These are phyloP conservation scores for Raphanus sativus DNA, from an alignment of 345 rosid genomes.

Conservation along the genomic window DNA sequence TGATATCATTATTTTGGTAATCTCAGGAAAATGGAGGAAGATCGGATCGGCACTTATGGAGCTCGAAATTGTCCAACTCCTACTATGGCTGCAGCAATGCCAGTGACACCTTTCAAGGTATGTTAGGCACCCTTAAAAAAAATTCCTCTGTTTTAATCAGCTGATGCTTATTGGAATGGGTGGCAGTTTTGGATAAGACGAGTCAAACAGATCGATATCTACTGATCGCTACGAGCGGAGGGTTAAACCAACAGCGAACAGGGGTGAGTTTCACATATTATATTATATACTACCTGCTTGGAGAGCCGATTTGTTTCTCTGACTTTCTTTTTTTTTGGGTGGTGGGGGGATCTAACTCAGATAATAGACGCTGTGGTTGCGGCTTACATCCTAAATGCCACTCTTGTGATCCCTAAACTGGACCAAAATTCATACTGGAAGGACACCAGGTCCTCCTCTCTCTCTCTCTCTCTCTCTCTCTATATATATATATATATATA, in stretches of 20 bases:
- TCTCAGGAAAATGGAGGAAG: constrained; percentile 53
- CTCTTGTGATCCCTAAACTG: constrained; percentile 83
- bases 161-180: constrained; percentile 18
- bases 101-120: constrained; percentile 54
- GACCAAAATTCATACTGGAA: constrained; percentile 93
- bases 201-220: constrained; percentile 61
- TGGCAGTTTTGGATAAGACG: constrained; percentile 52
- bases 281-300: neutral
- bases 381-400: constrained; percentile 89
- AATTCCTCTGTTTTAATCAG: neutral
- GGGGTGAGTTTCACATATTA: constrained; percentile 51
- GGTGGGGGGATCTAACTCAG: constrained; percentile 37
- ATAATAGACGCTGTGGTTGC: constrained; percentile 89
- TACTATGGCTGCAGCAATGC: constrained; percentile 82
- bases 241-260: constrained; percentile 89
- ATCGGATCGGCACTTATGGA: constrained; percentile 62
- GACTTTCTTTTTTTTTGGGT: neutral
- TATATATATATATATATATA: too few relatives aligned
- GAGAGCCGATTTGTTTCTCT: neutral
- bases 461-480: neutral
- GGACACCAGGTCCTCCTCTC: constrained; percentile 60
- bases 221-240: constrained; percentile 90
- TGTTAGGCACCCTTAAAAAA: neutral
- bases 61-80: constrained; percentile 54
- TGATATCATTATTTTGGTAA: constrained; percentile 1